Conservation (phyloP, 805 yeast genomes). For the Lipomyces orientalis region DNA sequence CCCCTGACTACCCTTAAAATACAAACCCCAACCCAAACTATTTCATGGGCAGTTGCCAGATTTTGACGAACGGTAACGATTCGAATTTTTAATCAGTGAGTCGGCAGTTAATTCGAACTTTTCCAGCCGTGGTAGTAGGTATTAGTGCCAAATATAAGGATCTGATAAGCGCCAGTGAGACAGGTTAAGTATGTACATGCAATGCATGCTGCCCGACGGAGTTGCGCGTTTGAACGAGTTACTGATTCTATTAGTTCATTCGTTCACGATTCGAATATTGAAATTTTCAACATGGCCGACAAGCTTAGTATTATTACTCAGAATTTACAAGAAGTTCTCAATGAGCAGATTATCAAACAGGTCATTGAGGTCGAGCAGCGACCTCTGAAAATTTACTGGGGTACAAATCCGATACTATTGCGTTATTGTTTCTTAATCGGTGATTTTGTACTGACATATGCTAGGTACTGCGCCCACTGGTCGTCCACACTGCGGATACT, state of each 20-base stretch:
- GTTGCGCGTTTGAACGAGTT: too few species aligned
- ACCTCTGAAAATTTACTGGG: constrained; percentile 92
- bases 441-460: constrained; percentile 12
- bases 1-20: background rate
- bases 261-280: background rate
- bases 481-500: constrained; percentile 97
- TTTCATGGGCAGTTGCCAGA: background rate
- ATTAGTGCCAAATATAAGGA: background rate
- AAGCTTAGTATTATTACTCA: constrained; percentile 73
- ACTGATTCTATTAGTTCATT: background rate
- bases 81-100: background rate
- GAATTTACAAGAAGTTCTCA: constrained; percentile 88
- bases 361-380: constrained; percentile 80
- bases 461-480: constrained; percentile 92
- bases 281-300: constrained; percentile 30
- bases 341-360: constrained; percentile 83
- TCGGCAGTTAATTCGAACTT: background rate
- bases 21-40: background rate
- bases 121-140: background rate
- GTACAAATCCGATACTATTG: constrained; percentile 45
- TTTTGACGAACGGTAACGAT: background rate
- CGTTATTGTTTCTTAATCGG: background rate
- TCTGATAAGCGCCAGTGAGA: background rate
- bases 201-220: too few species aligned
- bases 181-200: background rate